phyloP scores from a whole-genome alignment of 163 green algal species.

The Chloromonas sp. region DNA sequence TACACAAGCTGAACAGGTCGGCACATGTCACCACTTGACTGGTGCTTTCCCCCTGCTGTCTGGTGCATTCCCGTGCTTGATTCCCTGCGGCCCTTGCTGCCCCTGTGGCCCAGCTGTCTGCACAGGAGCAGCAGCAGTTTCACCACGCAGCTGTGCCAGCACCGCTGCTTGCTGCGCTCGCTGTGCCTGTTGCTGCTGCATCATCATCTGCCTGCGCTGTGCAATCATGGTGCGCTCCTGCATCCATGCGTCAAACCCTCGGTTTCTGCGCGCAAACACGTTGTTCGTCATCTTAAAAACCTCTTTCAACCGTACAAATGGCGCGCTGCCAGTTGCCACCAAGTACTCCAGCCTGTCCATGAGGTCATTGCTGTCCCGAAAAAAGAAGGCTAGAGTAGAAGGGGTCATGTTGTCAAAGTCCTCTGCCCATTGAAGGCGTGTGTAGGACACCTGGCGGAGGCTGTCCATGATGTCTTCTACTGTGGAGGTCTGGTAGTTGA shows the following conservation, averaged over 20 bases:
- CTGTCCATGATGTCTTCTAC: constrained; percentile 13
- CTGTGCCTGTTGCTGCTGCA: not conserved
- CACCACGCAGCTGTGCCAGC: too few species aligned
- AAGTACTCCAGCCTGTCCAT: constrained; percentile 36
- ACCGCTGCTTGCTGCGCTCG: too few species aligned
- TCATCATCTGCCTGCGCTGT: too few species aligned
- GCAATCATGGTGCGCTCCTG: too few species aligned
- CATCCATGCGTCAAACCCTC: not conserved
- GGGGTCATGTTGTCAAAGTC: constrained; percentile 25
- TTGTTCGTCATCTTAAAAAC: constrained; percentile 42
- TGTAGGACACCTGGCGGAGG: constrained; percentile 25
- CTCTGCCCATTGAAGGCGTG: constrained; percentile 20
- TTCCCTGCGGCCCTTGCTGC: too few species aligned
- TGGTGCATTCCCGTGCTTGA: too few species aligned
- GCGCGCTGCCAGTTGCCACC: constrained; percentile 13
- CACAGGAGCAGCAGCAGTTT: too few species aligned
- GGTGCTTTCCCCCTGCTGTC: too few species aligned
- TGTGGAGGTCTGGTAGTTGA: constrained; percentile 17
- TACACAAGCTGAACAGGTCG: too few species aligned
- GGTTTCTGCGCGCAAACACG: constrained; percentile 21
- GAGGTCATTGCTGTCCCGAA: constrained; percentile 26
- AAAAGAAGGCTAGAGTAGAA: constrained; percentile 34
- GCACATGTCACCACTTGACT: too few species aligned
- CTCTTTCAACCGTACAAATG: not conserved
- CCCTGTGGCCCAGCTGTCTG: too few species aligned